Evolutionary conservation across 1,139 yeast species (phyloP).

Genomic region (Blastobotrys malaysiensis): DNA sequence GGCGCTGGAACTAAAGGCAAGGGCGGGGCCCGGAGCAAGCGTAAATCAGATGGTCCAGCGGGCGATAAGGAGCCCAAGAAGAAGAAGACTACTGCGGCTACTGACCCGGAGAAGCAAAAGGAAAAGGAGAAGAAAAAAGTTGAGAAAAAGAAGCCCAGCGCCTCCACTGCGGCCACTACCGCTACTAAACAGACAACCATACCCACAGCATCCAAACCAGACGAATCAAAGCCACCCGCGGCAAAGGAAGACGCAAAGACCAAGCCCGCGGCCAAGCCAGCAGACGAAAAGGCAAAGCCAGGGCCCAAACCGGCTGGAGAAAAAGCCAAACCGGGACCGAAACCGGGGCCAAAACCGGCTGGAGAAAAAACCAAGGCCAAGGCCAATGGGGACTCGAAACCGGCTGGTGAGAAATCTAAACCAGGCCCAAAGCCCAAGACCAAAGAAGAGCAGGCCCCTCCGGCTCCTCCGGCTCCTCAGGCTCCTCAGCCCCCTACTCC

Average conservation of each 20-base stretch:
- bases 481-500: background rate
- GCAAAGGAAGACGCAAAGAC: constrained; percentile 1
- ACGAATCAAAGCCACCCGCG: background rate
- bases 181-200: background rate
- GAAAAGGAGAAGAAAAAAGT: constrained; percentile 7
- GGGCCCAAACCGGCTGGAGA: background rate
- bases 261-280: background rate
- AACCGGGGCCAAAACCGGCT: background rate
- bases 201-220: background rate
- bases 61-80: constrained; percentile 10
- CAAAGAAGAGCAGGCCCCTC: background rate
- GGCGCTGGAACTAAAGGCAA: constrained; percentile 8
- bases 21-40: background rate
- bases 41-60: constrained; percentile 6
- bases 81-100: constrained; percentile 6
- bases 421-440: constrained; percentile 1
- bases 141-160: background rate
- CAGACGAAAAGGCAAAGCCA: background rate
- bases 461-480: too few relatives aligned
- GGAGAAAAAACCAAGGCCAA: constrained; percentile 1
- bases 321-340: background rate
- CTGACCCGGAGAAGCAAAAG: constrained; percentile 8
- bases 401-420: background rate
- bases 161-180: background rate
- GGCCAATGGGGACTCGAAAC: background rate